These are phyloP conservation scores for Austroboletus festivus DNA, from an alignment of 768 basidiomycete species.

Conservation along the genomic window DNA sequence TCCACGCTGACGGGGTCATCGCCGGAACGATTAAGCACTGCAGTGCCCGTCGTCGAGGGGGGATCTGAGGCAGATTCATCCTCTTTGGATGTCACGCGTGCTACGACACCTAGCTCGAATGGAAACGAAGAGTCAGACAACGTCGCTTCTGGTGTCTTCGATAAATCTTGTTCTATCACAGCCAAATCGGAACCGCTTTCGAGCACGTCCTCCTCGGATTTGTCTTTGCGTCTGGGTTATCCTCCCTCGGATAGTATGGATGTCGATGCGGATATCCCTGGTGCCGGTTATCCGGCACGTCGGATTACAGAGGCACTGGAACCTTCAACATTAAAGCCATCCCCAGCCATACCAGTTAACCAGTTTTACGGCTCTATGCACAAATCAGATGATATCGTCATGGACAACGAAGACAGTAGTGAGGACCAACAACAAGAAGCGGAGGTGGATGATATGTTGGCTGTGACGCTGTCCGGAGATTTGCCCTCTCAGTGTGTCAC, in stretches of 20 bases:
- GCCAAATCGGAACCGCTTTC: conserved; percentile 6
- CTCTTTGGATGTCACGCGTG: conserved; percentile 16
- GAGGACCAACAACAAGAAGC: conserved; percentile 32
- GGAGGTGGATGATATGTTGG: conserved; percentile 32
- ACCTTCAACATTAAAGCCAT: conserved; percentile 4
- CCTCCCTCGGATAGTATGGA: conserved; percentile 28
- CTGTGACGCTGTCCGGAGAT: conserved; percentile 17
- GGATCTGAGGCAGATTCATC: conserved; percentile 15
- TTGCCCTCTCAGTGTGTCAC: conserved; percentile 21
- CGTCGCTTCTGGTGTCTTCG: conserved; percentile 4
- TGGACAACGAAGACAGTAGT: conserved; percentile 25
- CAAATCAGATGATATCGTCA: conserved; percentile 1
- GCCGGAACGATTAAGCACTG: background rate
- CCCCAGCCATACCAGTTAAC: conserved; percentile 13
- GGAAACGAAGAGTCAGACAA: conserved; percentile 16
- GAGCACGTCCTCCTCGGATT: conserved; percentile 4
- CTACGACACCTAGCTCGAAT: conserved; percentile 19
- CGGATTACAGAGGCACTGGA: background rate
- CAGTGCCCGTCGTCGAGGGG: background rate
- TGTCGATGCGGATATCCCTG: conserved; percentile 14
- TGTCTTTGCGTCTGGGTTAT: conserved; percentile 16
- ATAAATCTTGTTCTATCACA: conserved; percentile 18
- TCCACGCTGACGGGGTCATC: background rate
- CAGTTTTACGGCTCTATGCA: conserved; percentile 22
- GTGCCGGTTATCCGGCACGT: background rate